Percentiles rank a stretch among this genome's conserved stretches.
phyloP scores from a whole-genome alignment of 176 grass and related monocot species.

The Alloteropsis semialata region DNA sequence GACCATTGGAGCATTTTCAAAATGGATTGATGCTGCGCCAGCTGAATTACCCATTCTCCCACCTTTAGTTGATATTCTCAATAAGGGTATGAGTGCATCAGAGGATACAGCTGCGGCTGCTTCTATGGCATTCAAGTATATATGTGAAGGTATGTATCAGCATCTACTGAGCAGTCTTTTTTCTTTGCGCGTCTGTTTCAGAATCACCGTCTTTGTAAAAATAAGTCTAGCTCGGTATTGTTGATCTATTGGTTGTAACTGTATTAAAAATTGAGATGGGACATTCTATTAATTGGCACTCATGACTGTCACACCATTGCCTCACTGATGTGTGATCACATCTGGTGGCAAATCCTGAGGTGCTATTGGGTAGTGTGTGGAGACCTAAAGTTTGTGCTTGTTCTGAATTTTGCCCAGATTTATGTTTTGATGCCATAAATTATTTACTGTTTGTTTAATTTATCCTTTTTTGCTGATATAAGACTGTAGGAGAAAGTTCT shows the following conservation, averaged over 20 bases:
- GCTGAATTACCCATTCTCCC: constrained; percentile 80
- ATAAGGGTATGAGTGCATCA: constrained; percentile 83
- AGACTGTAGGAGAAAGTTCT: constrained; percentile 91
- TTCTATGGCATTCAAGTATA: constrained; percentile 94
- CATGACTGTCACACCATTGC: background rate
- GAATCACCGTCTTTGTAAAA: background rate
- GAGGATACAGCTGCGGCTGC: constrained; percentile 83
- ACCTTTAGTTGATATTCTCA: constrained; percentile 88
- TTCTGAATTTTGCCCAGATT: background rate
- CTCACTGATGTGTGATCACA: background rate
- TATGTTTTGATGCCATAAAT: background rate
- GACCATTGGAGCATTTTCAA: constrained; percentile 90
- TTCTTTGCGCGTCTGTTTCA: background rate
- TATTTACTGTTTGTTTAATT: constrained; percentile 6
- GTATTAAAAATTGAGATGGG: background rate
- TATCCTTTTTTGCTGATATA: constrained; percentile 29
- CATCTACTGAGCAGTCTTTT: constrained; percentile 15
- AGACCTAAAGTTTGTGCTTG: background rate
- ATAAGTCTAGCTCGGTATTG: background rate
- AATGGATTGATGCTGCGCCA: constrained; percentile 87
- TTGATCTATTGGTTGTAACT: constrained; percentile 14
- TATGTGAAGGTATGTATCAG: constrained; percentile 90
- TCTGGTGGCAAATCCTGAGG: background rate
- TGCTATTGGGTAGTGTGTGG: background rate
- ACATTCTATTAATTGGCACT: background rate